phyloP scores from a whole-genome alignment of 371 early-diverging fungal species.

The Mucor indicus region DNA sequence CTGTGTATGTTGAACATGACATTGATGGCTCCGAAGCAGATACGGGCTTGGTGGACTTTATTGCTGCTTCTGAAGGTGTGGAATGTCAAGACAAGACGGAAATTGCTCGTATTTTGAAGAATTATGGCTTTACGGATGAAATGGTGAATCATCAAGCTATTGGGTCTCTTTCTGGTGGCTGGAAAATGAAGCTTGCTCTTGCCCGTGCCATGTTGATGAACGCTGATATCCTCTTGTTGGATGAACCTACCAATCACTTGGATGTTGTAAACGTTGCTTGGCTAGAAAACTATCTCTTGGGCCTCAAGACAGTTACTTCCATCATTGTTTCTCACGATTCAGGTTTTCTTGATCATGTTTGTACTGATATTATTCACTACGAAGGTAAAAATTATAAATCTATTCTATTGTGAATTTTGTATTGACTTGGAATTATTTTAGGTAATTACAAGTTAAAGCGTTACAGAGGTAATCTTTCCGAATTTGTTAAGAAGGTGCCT shows the following conservation, averaged over 20 bases:
- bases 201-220: constrained; percentile 80
- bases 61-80: constrained; percentile 52
- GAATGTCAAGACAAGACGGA: constrained; percentile 51
- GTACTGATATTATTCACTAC: constrained; percentile 81
- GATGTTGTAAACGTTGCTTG: constrained; percentile 80
- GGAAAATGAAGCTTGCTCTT: constrained; percentile 87
- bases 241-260: constrained; percentile 93
- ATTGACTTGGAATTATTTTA: too few species aligned
- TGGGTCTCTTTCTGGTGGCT: constrained; percentile 82
- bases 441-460: constrained; percentile 66
- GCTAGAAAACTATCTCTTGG: constrained; percentile 76
- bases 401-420: background rate
- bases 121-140: constrained; percentile 70
- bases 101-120: constrained; percentile 55
- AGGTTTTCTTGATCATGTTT: constrained; percentile 80
- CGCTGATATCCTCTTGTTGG: constrained; percentile 83
- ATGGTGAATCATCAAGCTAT: constrained; percentile 60
- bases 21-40: constrained; percentile 73
- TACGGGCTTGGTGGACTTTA: constrained; percentile 65
- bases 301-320: constrained; percentile 67
- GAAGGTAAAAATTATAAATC: constrained; percentile 46
- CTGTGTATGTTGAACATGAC: constrained; percentile 74
- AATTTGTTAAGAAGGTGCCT: constrained; percentile 77
- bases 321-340: constrained; percentile 91
- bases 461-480: constrained; percentile 80